Percentiles rank a stretch among this genome's conserved stretches.
Evolutionary conservation across 306 rosid genomes (phyloP).

Genomic region (Trifolium pratense): DNA sequence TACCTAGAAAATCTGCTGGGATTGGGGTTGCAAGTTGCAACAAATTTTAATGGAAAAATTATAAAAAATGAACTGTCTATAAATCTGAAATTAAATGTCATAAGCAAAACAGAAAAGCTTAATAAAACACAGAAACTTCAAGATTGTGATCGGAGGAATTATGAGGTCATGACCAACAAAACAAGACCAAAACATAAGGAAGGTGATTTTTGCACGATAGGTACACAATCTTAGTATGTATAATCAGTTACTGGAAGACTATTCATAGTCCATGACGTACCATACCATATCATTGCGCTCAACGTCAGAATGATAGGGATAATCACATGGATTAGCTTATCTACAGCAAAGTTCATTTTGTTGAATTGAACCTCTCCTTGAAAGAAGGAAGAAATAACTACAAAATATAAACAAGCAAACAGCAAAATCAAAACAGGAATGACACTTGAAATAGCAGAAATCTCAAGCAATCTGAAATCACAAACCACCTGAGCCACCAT

Average conservation of each 20-base stretch:
- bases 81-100: not conserved
- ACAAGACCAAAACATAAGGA: not conserved
- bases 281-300: slow-evolving; percentile 68
- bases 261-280: slow-evolving; percentile 45
- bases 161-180: not conserved
- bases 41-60: not conserved
- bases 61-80: not conserved
- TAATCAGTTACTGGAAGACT: not conserved
- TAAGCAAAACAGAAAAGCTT: not conserved
- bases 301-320: slow-evolving; percentile 56
- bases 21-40: not conserved
- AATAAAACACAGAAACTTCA: not conserved
- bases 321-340: slow-evolving; percentile 75
- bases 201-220: not conserved
- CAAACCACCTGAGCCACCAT: slow-evolving; percentile 54
- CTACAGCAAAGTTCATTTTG: slow-evolving; percentile 43
- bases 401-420: not conserved
- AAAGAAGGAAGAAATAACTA: slow-evolving; percentile 37
- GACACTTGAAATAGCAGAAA: slow-evolving; percentile 27
- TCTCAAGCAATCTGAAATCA: slow-evolving; percentile 40
- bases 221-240: not conserved
- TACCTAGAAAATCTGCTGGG: not conserved
- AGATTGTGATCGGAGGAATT: not conserved
- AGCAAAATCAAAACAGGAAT: not conserved
- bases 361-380: slow-evolving; percentile 59